These are phyloP conservation scores for Umbilicaria muhlenbergii DNA, from an alignment of 495 filamentous ascomycete species.

Conservation along the genomic window DNA sequence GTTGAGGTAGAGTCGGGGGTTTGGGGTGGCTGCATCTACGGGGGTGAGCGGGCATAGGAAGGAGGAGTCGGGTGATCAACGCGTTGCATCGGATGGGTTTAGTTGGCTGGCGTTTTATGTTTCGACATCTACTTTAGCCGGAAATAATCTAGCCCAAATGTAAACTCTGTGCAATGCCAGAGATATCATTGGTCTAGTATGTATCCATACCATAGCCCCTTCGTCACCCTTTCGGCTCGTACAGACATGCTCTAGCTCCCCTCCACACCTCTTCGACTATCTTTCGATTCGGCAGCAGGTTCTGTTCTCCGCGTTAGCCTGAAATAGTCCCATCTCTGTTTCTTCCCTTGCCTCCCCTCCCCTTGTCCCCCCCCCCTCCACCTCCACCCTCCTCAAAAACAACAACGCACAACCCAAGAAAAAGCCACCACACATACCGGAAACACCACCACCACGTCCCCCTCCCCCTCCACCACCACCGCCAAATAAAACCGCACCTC, in stretches of 20 bases:
- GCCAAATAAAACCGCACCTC: conserved; percentile 81
- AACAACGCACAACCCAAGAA: not conserved
- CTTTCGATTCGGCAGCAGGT: conserved; percentile 49
- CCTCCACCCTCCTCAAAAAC: not conserved
- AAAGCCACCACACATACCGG: conserved; percentile 34
- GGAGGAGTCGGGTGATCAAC: no score
- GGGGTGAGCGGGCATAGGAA: no score
- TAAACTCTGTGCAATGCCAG: not conserved
- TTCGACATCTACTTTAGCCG: no score
- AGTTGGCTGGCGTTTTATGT: no score
- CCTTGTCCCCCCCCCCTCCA: not conserved
- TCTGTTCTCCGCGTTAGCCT: conserved; percentile 19
- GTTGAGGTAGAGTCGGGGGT: no score
- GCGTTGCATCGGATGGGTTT: no score
- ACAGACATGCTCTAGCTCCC: conserved; percentile 59
- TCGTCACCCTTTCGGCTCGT: conserved; percentile 40
- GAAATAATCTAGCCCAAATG: not conserved
- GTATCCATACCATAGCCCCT: no score
- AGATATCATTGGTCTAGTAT: not conserved
- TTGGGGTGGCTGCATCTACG: no score
- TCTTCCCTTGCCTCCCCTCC: no score
- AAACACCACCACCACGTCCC: conserved; percentile 82
- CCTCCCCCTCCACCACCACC: conserved; percentile 83
- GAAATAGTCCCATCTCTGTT: not conserved
- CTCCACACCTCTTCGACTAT: conserved; percentile 81